Base-by-base conservation (phyloP, 208 protist species). In the Trypanosoma cruzi region DNA sequence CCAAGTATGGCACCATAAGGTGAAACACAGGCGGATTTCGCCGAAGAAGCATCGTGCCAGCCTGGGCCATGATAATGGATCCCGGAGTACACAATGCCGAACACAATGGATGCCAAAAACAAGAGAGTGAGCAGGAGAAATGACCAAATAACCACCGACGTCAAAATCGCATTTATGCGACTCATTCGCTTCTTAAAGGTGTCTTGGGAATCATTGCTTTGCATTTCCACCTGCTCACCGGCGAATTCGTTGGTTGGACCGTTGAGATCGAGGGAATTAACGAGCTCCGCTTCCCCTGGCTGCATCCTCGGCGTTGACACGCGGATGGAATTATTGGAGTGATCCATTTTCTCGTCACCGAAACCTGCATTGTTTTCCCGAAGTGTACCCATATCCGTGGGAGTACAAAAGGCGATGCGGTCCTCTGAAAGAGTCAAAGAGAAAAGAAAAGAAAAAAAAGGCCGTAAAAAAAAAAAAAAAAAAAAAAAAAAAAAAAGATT, bases 21-120 rank as follows among this genome's bases (percentile, higher is more conserved):
- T 6, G 63, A 56, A 24, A 0, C 4, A 34, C 73, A 77, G 7
- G 28, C 5, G 42, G 20, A 44, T n/a, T 28, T 26, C 4, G 52
- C 22, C 4, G 20, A 22, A 34, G 42, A 1, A 28, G 11, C 29
- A 24, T 73, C n/a, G 32, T 71, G 54, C 76, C 77, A 57, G 26
- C 55, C 0, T 60, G 46, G 26, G 52, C 52, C 49, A 71, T 71
- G 62, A 64, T 80, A 85, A 24, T 56, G 69, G 29, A 88, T 62
- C 16, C 76, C 82, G 31, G 79, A 85, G 68, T 88, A 88, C 37
- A 85, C 58, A 36, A 88, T 75, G n/a, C 82, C 82, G 58, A 88
- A 80, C 4, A 77, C 67, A 24, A 85, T 73, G 28, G 74, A 71
- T 1, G 28, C 24, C 10, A 84, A 22, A 56, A 88, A 85, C 6